Evolutionary conservation across 139 green algal genomes (phyloP).

Genomic region (Tetraselmis striata): DNA sequence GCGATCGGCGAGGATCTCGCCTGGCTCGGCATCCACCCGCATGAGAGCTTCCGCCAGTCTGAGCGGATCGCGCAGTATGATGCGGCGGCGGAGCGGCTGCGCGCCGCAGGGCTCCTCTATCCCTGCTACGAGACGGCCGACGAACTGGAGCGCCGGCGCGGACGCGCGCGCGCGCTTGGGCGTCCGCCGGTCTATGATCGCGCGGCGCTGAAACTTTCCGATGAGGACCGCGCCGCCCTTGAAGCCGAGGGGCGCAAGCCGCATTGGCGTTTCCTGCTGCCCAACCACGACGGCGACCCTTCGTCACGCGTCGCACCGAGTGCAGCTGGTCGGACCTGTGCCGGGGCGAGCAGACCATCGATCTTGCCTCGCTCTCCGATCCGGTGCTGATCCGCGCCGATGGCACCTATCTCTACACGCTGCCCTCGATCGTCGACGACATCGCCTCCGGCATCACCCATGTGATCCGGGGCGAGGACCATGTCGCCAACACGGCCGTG

Average conservation of each 20-base stretch:
- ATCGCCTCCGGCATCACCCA: neutral
- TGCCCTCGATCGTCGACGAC: neutral
- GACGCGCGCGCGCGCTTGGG: too few relatives aligned
- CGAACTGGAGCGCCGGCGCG: neutral
- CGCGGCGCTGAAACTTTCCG: too few relatives aligned
- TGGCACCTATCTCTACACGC: neutral
- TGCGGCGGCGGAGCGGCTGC: neutral
- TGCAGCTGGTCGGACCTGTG: too few relatives aligned
- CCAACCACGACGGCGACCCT: too few relatives aligned
- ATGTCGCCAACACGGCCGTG: neutral
- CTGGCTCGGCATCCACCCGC: conserved; percentile 4
- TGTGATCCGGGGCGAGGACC: neutral
- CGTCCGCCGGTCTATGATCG: too few relatives aligned
- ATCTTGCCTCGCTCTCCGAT: too few relatives aligned
- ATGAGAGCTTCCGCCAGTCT: neutral
- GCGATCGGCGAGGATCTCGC: neutral
- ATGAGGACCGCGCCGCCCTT: neutral
- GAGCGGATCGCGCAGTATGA: neutral
- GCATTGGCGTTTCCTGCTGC: too few relatives aligned
- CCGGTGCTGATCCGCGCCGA: neutral
- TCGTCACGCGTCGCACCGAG: too few relatives aligned
- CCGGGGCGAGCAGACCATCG: too few relatives aligned
- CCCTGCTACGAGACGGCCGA: too few relatives aligned
- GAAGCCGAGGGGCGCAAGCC: neutral
- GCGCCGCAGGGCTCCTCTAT: too few relatives aligned